Base-by-base conservation (phyloP, 306 rosid genomes). In the Gastrolobium bilobum region DNA sequence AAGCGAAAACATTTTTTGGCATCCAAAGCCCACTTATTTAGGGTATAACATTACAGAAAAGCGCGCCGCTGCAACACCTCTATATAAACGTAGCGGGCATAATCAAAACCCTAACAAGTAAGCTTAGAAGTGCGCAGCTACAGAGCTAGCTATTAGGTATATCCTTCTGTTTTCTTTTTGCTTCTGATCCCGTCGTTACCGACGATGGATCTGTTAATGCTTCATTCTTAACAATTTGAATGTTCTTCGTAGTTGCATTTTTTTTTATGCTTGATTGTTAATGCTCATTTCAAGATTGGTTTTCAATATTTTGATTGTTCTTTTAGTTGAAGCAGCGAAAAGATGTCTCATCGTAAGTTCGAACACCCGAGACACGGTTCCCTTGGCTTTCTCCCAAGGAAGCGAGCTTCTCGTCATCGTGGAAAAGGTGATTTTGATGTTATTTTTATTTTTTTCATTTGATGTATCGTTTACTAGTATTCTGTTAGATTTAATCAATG, bases 351-450 rank as follows among this genome's bases (percentile, higher is more conserved):
- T 82, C 65, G 97, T 48, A 93, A 93, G 79, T 93, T 90, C 65
- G 97, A 93, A 85, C 97, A 93, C 86, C 97, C 96, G 0, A 88
- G 97, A 15, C 97, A 93, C 63, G 97, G 97, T 2, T 93, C 97
- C 14, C 97, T 93, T 50, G 94, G 97, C 6, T 93, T 91, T 86
- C 94, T 93, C 46, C 97, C 97, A 1, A 89, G 97, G 76, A 93
- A 93, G 33, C 84, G 96, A 3, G 97, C 94, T 72, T 56, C 92
- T 37, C 96, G 92, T 20, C 97, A 89, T 52, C 84, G 96, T 2
- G 96, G 97, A 72, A 93, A 93, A 79, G 97, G 97, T 93, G 52
- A 42, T 47, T 3, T 1, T 6, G 1, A 0, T 44, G 33, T 13
- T 42, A 4, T n/a, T 6, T 50, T 48, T 30, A 1, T 13, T 42